phyloP scores from a whole-genome alignment of 2,329 filamentous ascomycete species.

The Fusarium sp. region DNA sequence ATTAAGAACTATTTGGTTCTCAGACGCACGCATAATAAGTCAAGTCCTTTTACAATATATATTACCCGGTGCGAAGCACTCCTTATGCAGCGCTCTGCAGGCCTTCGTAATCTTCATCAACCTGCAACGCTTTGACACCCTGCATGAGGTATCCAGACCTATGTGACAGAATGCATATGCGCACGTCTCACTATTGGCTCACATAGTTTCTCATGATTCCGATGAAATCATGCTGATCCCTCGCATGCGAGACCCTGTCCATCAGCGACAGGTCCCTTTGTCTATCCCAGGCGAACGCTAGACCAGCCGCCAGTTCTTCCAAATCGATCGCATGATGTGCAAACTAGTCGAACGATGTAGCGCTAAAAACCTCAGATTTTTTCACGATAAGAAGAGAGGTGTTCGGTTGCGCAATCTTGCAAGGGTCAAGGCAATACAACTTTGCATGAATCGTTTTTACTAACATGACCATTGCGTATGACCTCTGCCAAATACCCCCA shows the following conservation, averaged over 20 bases:
- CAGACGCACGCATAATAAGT: too few relatives aligned
- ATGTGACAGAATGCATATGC: not conserved
- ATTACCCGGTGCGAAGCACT: too few relatives aligned
- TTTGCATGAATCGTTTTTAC: slow-evolving; percentile 19
- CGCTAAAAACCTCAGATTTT: not conserved
- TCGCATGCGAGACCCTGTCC: slow-evolving; percentile 4
- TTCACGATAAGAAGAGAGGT: not conserved
- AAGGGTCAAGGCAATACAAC: not conserved
- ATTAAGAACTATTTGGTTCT: too few relatives aligned
- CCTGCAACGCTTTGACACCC: slow-evolving; percentile 3
- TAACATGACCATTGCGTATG: slow-evolving; percentile 29
- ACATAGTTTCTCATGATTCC: slow-evolving; percentile 7
- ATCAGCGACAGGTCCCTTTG: not conserved
- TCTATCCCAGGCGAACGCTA: slow-evolving; percentile 9
- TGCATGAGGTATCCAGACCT: not conserved
- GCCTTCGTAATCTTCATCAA: not conserved
- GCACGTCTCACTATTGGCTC: slow-evolving; percentile 16
- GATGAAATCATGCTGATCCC: slow-evolving; percentile 28
- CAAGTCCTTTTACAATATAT: too few relatives aligned
- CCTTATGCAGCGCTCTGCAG: too few relatives aligned
- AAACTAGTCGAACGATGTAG: slow-evolving; percentile 3
- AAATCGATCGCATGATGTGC: slow-evolving; percentile 26
- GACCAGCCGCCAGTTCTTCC: slow-evolving; percentile 5
- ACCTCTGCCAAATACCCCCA: slow-evolving; percentile 16
- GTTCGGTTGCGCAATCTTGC: slow-evolving; percentile 9